A percentile compares a stretch with the other conserved stretches of the same genome.
phyloP scores from a whole-genome alignment of 192 early-diverging fungal genomes.

The Phycomyces blakesleeanus region DNA sequence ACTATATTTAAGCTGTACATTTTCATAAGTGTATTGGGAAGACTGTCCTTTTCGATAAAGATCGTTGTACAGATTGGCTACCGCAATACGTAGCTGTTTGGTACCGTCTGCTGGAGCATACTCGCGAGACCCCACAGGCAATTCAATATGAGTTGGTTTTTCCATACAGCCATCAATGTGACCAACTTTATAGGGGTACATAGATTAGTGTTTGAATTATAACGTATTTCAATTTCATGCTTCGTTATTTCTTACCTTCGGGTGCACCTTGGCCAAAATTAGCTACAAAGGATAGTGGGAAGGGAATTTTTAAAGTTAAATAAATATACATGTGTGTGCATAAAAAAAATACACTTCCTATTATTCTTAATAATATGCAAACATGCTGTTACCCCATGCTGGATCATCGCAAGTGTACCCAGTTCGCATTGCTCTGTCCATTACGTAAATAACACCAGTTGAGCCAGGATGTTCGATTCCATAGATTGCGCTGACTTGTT shows the following conservation, averaged over 20 bases:
- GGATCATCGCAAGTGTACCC: slow-evolving; percentile 39
- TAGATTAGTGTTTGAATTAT: not conserved
- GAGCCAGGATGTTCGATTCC: slow-evolving; percentile 42
- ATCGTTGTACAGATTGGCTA: slow-evolving; percentile 51
- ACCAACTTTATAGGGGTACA: slow-evolving; percentile 20
- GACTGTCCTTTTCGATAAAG: slow-evolving; percentile 39
- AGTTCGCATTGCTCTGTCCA: slow-evolving; percentile 44
- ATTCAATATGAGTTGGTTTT: slow-evolving; percentile 22
- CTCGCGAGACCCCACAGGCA: slow-evolving; percentile 21
- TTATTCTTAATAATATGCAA: too few species aligned
- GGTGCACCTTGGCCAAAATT: slow-evolving; percentile 50
- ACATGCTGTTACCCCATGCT: slow-evolving; percentile 42
- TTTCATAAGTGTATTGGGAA: slow-evolving; percentile 48
- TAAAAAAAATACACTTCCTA: too few species aligned
- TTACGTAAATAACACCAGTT: slow-evolving; percentile 55
- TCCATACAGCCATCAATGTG: slow-evolving; percentile 39
- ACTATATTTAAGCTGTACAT: slow-evolving; percentile 19
- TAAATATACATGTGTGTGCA: not conserved
- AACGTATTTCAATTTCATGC: too few species aligned
- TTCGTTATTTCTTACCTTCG: slow-evolving; percentile 37
- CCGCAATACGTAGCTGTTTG: slow-evolving; percentile 37
- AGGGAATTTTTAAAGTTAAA: not conserved
- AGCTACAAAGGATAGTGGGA: slow-evolving; percentile 8
- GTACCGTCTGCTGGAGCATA: slow-evolving; percentile 48
- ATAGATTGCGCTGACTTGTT: slow-evolving; percentile 18